These are phyloP conservation scores for Epichloe aotearoae DNA, from an alignment of 2,329 filamentous ascomycete genomes.

Conservation along the genomic window DNA sequence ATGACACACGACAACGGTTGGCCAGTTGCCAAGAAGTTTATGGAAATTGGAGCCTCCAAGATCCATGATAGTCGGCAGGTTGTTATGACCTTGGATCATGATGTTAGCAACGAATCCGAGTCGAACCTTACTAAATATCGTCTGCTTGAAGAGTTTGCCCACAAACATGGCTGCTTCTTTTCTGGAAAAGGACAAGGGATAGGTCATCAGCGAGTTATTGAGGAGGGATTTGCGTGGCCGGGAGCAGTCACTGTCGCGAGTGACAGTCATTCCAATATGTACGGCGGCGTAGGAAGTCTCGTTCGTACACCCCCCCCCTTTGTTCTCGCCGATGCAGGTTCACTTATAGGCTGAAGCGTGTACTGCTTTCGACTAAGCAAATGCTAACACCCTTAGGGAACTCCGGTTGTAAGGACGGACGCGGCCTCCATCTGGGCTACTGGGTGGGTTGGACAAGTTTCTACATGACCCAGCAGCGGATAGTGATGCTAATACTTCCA, in stretches of 20 bases:
- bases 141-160: constrained; percentile 71
- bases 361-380: constrained; percentile 16
- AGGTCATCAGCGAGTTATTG: constrained; percentile 73
- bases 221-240: constrained; percentile 65
- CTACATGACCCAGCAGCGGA: background rate
- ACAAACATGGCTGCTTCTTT: constrained; percentile 66
- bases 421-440: constrained; percentile 80
- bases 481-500: background rate
- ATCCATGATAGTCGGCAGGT: constrained; percentile 60
- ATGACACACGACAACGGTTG: constrained; percentile 84
- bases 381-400: constrained; percentile 19
- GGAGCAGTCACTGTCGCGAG: constrained; percentile 70
- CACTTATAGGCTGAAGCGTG: no score
- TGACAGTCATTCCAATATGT: constrained; percentile 69
- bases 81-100: constrained; percentile 77
- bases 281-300: constrained; percentile 64
- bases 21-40: constrained; percentile 63
- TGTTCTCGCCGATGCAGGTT: no score
- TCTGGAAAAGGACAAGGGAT: constrained; percentile 61
- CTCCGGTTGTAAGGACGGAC: constrained; percentile 75
- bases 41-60: constrained; percentile 62
- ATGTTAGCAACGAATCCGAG: constrained; percentile 72
- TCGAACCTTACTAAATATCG: constrained; percentile 72
- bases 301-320: constrained; percentile 18
- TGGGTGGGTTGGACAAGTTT: background rate